Evolutionary conservation across 257 asterid genomes (phyloP), one percentile per base, ranked within the genome.

Genomic region (Solanum medicagineum): DNA sequence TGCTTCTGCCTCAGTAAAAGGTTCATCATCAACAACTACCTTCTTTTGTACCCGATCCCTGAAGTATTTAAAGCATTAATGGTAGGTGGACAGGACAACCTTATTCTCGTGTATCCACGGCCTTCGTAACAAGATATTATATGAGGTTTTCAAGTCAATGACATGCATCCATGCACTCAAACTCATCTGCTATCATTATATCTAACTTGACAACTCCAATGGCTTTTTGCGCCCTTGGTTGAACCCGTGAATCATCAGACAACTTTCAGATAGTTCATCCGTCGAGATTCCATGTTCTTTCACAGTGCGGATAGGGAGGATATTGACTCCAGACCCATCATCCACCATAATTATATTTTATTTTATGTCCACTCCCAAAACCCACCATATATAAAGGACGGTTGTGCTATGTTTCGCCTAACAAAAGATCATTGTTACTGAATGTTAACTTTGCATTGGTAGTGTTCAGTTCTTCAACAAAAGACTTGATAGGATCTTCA

Each of bases 181-280:
- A 62, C 40, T 11, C 40, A 62, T 62, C 40, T 11, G 14, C 1
- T 4, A 62, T 36, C 14, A 1, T 24, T 22, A 62, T 62, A 0
- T 24, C 5, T 24, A 62, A 2, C 24, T 62, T 62, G 40, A 3
- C 1, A 51, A 2, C 0, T 4, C 17, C 4, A n/a, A 11, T 62
- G 4, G 17, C 36, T 62, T 8, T 22, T 62, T 22, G 0, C 13
- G 3, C 65, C 6, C 7, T 9, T 59, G 7, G 29, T 59, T 59
- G 3, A 0, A 59, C 1, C 7, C 26, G 0, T 1, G 7, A 59
- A 59, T 59, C 1, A 59, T 59, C 4, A 59, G 0, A 9, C 3
- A 7, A 9, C 14, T 59, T 59, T 9, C 0, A 59, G 0, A 59
- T 9, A 20, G 3, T 59, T 59, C 29, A 22, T 22, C 24, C 17